These are phyloP conservation scores for Orbilia javanica DNA, from an alignment of 2,329 filamentous ascomycete species.

Conservation along the genomic window DNA sequence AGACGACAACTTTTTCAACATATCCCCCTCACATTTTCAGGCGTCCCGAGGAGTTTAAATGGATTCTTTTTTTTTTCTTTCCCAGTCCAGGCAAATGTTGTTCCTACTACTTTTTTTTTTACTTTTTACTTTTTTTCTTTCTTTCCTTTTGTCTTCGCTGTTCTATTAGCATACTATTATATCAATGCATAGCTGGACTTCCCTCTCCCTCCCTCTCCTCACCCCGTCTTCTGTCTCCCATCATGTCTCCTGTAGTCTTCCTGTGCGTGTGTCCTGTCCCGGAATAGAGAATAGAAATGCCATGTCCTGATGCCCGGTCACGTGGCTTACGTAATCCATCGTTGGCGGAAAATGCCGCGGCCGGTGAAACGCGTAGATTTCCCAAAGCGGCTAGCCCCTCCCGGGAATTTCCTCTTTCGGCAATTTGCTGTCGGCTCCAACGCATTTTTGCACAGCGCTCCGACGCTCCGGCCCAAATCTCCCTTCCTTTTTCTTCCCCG, in stretches of 20 bases:
- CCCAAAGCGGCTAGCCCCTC: slow-evolving; percentile 7
- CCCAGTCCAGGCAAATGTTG: neutral
- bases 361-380: slow-evolving; percentile 33
- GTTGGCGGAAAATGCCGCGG: slow-evolving; percentile 27
- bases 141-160: neutral
- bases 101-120: neutral
- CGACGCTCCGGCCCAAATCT: slow-evolving; percentile 49
- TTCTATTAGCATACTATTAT: slow-evolving; percentile 24
- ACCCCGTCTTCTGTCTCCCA: neutral
- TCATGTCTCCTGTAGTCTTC: neutral
- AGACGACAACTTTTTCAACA: slow-evolving; percentile 12
- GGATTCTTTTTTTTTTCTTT: slow-evolving; percentile 20
- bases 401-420: neutral
- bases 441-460: slow-evolving; percentile 38
- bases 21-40: slow-evolving; percentile 55
- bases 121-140: neutral
- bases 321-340: slow-evolving; percentile 16
- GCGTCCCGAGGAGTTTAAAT: slow-evolving; percentile 51
- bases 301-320: neutral
- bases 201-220: neutral
- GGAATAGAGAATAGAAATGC: neutral
- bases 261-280: neutral
- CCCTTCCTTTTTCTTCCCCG: slow-evolving; percentile 35
- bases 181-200: slow-evolving; percentile 18
- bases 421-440: slow-evolving; percentile 30